Conservation (phyloP, 768 basidiomycete genomes). For the Favolaschia claudopus region DNA sequence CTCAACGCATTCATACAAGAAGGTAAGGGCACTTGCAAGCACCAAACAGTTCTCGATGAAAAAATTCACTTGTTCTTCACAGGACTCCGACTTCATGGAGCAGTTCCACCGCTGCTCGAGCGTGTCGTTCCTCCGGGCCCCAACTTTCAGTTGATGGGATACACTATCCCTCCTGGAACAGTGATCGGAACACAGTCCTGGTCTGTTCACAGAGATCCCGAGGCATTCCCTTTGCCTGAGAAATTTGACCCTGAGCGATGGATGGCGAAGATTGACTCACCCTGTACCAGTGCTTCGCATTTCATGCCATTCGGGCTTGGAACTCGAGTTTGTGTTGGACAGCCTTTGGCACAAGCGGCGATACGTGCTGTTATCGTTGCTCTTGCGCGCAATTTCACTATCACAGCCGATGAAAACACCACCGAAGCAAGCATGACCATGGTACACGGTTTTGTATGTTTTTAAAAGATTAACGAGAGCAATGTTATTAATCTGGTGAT, state of each 20-base stretch:
- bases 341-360: slow-evolving; percentile 75
- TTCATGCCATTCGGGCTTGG: slow-evolving; percentile 83
- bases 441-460: slow-evolving; percentile 78
- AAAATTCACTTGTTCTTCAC: not conserved
- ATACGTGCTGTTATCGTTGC: slow-evolving; percentile 64
- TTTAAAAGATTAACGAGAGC: not conserved
- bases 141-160: slow-evolving; percentile 79
- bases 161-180: slow-evolving; percentile 77
- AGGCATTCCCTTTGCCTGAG: slow-evolving; percentile 75
- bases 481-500: slow-evolving; percentile 31
- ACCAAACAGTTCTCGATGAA: no score
- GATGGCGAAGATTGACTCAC: slow-evolving; percentile 57
- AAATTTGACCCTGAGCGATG: slow-evolving; percentile 81
- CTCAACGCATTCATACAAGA: slow-evolving; percentile 65
- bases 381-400: slow-evolving; percentile 69
- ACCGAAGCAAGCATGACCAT: slow-evolving; percentile 77
- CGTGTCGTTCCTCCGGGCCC: slow-evolving; percentile 77
- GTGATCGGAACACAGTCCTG: slow-evolving; percentile 82
- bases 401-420: slow-evolving; percentile 69
- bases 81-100: slow-evolving; percentile 76
- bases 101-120: slow-evolving; percentile 75
- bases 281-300: slow-evolving; percentile 70
- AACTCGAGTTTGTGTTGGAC: slow-evolving; percentile 75
- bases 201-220: slow-evolving; percentile 79
- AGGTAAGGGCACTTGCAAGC: slow-evolving; percentile 46